Base-by-base conservation (phyloP, 257 asterid species). In the Marsdenia floribunda region DNA sequence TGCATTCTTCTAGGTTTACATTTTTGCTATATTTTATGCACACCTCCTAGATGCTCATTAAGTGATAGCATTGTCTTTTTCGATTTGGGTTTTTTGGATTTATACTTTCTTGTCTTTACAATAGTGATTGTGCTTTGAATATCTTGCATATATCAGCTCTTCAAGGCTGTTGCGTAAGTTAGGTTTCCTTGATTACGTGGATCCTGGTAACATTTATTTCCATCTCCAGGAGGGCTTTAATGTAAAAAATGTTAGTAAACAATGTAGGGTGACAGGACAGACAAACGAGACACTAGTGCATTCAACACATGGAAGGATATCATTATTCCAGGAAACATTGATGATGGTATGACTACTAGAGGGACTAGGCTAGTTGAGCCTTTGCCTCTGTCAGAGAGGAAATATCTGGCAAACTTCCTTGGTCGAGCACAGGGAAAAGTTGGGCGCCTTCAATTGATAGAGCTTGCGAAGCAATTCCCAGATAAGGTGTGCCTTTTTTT, bases 291-390 rank as follows among this genome's bases (percentile, higher is more conserved):
- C 82, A 88, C 83, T 38, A 92, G 96, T 75, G 97, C 97, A 76
- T 94, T 92, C 85, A 92, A 87, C 82, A 92, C 98, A 50, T 94
- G 98, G 99, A 92, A 94, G 84, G 99, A 94, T 83, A 86, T 92
- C 70, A 89, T 94, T 76, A 90, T 94, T 75, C 99, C 99, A 68
- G 99, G 99, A 71, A 90, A 94, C 79, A 83, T 90, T 77, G 99
- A 94, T 78, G 98, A 94, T 84, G 97, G 96, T 77, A 94, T 94
- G 97, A 94, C 97, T 63, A 54, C 78, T 75, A 77, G 74, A 44
- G 83, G 86, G 71, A 59, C 90, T 79, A 85, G 90, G 82, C 85
- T 87, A 65, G 92, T 92, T 68, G 91, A 92, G 55, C 93, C 97
- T 74, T 83, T 90, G 90, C 98, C 97, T 77, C 78, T 94, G 70